phyloP scores from a whole-genome alignment of 2,329 filamentous ascomycete species.

The Colletotrichum truncatum region DNA sequence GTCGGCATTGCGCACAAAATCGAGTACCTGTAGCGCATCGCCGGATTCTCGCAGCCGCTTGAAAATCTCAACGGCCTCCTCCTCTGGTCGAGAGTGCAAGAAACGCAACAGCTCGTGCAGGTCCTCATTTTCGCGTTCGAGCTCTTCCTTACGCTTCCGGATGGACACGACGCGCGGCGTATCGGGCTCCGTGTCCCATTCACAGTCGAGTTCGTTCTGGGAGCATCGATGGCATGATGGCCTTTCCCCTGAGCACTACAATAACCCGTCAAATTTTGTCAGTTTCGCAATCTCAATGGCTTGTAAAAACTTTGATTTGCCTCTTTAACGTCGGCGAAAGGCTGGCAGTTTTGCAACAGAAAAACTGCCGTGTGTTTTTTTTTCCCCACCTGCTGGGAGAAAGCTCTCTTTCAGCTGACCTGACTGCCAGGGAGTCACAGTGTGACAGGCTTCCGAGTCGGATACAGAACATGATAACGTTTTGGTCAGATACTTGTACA shows the following conservation, averaged over 20 bases:
- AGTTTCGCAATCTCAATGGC: background rate
- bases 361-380: background rate
- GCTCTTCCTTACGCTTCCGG: constrained; percentile 1
- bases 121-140: constrained; percentile 20
- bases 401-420: background rate
- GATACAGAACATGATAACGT: no score
- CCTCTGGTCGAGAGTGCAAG: background rate
- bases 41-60: background rate
- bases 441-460: background rate
- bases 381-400: background rate
- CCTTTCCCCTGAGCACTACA: background rate
- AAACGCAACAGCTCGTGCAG: background rate
- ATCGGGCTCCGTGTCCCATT: constrained; percentile 12
- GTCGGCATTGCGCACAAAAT: constrained; percentile 1
- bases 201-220: background rate
- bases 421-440: background rate
- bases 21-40: background rate
- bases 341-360: background rate
- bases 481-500: no score
- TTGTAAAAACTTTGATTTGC: background rate
- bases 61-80: background rate
- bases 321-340: background rate
- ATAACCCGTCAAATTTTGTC: background rate
- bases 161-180: background rate
- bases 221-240: background rate